Evolutionary conservation across 345 rosid species (phyloP).

Genomic region (Sonneratia alba): DNA sequence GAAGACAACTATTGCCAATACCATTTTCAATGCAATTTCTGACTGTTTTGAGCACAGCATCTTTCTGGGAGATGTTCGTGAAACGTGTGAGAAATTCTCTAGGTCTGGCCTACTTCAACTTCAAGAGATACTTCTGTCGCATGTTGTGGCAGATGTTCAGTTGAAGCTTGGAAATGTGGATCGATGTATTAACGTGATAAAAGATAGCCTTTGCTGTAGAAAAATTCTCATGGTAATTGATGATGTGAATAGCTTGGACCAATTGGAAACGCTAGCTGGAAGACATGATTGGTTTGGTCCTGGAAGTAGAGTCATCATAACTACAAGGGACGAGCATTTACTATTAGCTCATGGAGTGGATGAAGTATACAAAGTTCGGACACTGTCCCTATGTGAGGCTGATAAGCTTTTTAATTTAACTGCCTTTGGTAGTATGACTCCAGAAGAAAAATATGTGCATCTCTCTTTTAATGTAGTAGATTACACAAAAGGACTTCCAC

Average conservation of each 20-base stretch:
- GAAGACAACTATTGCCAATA: constrained; percentile 21
- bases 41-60: constrained; percentile 18
- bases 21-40: constrained; percentile 13
- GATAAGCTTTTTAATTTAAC: constrained; percentile 4
- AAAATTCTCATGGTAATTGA: constrained; percentile 18
- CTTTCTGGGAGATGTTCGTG: constrained; percentile 29
- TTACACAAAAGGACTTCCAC: constrained; percentile 14
- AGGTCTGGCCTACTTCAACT: neutral
- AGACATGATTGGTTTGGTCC: constrained; percentile 10
- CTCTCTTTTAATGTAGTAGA: neutral
- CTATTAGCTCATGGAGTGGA: neutral
- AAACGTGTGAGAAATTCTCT: constrained; percentile 1
- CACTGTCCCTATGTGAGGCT: neutral
- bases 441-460: neutral
- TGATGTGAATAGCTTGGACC: constrained; percentile 10
- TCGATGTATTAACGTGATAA: neutral
- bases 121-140: constrained; percentile 12
- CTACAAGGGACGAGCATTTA: constrained; percentile 14
- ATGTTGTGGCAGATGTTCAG: neutral
- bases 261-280: constrained; percentile 11
- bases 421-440: constrained; percentile 5
- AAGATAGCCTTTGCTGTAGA: neutral
- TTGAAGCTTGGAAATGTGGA: neutral
- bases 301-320: constrained; percentile 20
- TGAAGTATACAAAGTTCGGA: neutral